Conservation (phyloP, 768 basidiomycete genomes). For the Coprinopsis sp. region DNA sequence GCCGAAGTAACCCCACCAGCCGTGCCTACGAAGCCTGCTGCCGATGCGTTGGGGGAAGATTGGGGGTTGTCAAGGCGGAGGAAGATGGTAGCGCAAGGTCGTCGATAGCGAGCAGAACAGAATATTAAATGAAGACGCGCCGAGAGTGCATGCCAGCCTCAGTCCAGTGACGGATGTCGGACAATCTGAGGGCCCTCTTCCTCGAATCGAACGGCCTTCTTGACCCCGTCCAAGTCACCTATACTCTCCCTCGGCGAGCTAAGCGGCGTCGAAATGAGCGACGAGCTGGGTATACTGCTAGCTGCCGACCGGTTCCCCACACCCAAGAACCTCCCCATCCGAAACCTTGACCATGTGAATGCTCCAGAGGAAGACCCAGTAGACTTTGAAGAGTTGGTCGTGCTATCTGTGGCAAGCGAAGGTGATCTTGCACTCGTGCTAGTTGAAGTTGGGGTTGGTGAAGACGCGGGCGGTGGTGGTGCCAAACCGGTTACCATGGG, state of each 20-base stretch:
- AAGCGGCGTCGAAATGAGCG: constrained; percentile 24
- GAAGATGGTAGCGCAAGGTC: too few relatives aligned
- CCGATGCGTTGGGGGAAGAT: background rate
- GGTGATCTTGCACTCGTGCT: constrained; percentile 10
- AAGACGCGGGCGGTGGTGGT: constrained; percentile 35
- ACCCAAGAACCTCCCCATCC: constrained; percentile 51
- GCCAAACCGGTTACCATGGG: constrained; percentile 27
- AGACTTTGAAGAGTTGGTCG: constrained; percentile 23
- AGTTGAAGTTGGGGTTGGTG: background rate
- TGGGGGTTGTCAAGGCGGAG: too few relatives aligned
- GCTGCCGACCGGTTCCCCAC: constrained; percentile 38
- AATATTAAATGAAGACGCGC: too few relatives aligned
- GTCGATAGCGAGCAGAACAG: too few relatives aligned
- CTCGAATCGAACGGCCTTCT: constrained; percentile 64
- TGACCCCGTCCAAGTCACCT: constrained; percentile 26
- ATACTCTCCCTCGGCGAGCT: constrained; percentile 37
- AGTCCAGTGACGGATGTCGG: too few relatives aligned
- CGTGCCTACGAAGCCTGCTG: background rate
- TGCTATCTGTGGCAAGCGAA: constrained; percentile 9
- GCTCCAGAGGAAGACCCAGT: background rate
- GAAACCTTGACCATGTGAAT: constrained; percentile 27
- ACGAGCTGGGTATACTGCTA: constrained; percentile 33
- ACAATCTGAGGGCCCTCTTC: too few relatives aligned
- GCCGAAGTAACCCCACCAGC: constrained; percentile 1
- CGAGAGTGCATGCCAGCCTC: too few relatives aligned